Percentiles rank a stretch among this genome's conserved stretches.
Conservation (phyloP, 192 early-diverging fungal species). For the Glomus cerebriforme region DNA sequence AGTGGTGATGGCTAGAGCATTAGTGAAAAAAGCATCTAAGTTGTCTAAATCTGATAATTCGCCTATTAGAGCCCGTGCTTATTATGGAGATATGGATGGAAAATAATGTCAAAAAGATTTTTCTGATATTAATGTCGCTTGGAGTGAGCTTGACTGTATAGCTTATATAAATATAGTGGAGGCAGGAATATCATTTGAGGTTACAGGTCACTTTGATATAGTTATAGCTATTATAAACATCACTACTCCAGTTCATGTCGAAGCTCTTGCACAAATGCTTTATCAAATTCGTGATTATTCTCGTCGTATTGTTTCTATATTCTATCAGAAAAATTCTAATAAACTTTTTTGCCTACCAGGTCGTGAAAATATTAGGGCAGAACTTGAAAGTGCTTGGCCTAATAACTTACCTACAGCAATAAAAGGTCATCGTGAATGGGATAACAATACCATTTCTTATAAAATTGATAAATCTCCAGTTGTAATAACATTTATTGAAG, state of each 20-base stretch:
- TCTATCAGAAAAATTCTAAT: conserved; percentile 1
- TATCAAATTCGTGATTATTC: conserved; percentile 3
- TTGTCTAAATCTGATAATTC: conserved; percentile 7
- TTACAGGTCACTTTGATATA: conserved; percentile 18
- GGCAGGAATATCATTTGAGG: too few species aligned
- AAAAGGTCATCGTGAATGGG: conserved; percentile 20
- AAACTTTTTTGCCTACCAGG: background rate
- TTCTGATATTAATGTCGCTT: conserved; percentile 18
- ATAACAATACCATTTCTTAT: conserved; percentile 22
- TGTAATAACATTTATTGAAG: conserved; percentile 26
- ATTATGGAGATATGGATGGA: conserved; percentile 27
- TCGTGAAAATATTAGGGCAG: conserved; percentile 2
- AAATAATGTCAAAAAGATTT: conserved; percentile 10
- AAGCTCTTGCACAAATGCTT: conserved; percentile 24
- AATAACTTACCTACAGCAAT: conserved; percentile 10
- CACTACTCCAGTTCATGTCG: conserved; percentile 1
- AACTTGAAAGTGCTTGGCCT: conserved; percentile 13
- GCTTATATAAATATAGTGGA: conserved; percentile 23
- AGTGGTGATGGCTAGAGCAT: background rate
- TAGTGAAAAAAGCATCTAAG: background rate
- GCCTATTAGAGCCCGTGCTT: conserved; percentile 4
- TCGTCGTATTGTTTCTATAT: conserved; percentile 15
- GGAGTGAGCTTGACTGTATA: conserved; percentile 23
- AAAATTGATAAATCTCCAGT: background rate
- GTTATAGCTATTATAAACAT: conserved; percentile 23